Base-by-base conservation (phyloP, 2,329 filamentous ascomycete species). In the Hypomyces rosellus region DNA sequence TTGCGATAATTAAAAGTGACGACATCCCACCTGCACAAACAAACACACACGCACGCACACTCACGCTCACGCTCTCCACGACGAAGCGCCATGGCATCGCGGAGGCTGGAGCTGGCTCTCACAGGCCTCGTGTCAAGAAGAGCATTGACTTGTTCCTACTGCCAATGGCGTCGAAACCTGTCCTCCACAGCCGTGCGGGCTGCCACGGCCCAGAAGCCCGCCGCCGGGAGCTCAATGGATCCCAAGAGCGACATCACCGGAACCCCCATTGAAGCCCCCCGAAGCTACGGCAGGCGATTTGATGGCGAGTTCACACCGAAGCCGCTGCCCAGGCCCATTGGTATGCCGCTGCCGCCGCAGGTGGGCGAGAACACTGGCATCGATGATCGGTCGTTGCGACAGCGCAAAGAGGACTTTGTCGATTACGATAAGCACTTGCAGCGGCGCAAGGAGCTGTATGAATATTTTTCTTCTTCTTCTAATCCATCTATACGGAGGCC, bases 391-490 rank as follows among this genome's bases (percentile, higher is more conserved):
- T 77, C 83, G 1, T 66, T 87, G 55, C 74, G 74, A 54, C 76
- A 96, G 69, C 81, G 82, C 45, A 78, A 84, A 38, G 82, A 88
- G 56, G 90, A 96, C 64, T 89, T 95, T 64, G 82, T 88, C 56
- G 76, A 93, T 69, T 91, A 88, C 63, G 85, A 93, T 52, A 91
- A 89, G 67, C 91, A 97, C 65, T 70, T 96, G 7, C 76, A 80
- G 56, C 80, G 84, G 57, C 81, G 92, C 56, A 79, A 88, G 59
- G 77, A 89, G 64, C 74, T 97, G 86, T 90, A 76, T 57, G 75
- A 53, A 37, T 15, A 30, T 30, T 8, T 8, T 30, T 30, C n/a
- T 11, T 11, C 25, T 11, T 30, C n/a, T n/a, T 30, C 4, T 8
- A 11, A 30, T 11, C 25, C 25, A 30, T 30, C 9, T 30, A 7